A percentile compares a stretch with the other conserved stretches of the same genome.
Conservation (phyloP, 2,329 filamentous ascomycete genomes). For the Pseudogymnoascus sp. region DNA sequence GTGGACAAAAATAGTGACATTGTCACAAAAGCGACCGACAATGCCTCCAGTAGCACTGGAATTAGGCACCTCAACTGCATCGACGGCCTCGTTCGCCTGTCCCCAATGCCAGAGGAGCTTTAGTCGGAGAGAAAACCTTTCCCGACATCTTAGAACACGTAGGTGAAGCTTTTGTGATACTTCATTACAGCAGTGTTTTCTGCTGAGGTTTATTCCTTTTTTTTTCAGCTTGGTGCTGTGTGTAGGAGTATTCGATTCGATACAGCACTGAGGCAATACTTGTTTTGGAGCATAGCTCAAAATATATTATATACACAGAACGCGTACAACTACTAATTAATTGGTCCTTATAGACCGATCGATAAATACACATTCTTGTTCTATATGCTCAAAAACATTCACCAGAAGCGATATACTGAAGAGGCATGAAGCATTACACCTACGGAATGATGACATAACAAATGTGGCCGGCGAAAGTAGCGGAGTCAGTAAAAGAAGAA, state of each 20-base stretch:
- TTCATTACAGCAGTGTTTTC: background rate
- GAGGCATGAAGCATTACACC: conserved; percentile 21
- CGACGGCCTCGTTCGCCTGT: conserved; percentile 14
- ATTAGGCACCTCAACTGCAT: background rate
- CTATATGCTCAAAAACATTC: conserved; percentile 22
- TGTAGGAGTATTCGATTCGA: background rate
- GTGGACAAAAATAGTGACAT: background rate
- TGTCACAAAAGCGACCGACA: background rate
- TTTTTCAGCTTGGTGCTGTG: conserved; percentile 15
- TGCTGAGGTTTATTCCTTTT: background rate
- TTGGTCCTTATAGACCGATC: background rate
- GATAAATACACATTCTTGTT: conserved; percentile 18
- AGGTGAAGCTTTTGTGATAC: background rate
- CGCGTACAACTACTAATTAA: background rate
- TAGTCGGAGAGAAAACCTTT: conserved; percentile 23
- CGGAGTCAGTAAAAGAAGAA: background rate
- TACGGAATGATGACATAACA: background rate
- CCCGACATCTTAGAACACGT: conserved; percentile 23
- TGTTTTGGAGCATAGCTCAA: background rate
- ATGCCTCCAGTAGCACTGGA: background rate
- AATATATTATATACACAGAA: background rate
- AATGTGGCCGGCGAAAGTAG: background rate
- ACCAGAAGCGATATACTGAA: conserved; percentile 23
- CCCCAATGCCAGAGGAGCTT: conserved; percentile 19
- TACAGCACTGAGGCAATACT: background rate